These are phyloP conservation scores for Avena eriantha DNA, from an alignment of 176 grass and related monocot genomes.

Conservation along the genomic window DNA sequence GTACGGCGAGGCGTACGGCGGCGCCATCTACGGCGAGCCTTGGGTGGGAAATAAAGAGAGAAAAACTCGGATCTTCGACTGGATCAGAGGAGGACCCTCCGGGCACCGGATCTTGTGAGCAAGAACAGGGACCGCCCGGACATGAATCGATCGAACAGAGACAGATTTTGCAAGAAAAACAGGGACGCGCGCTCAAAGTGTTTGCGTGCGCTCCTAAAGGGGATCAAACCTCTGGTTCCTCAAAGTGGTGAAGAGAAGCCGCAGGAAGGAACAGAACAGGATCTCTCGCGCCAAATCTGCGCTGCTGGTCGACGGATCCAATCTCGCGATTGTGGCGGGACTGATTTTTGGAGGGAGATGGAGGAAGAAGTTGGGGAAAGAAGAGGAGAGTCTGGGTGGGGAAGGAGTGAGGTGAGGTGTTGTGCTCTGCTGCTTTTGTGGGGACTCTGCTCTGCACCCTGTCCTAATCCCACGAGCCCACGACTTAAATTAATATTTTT, in stretches of 20 bases:
- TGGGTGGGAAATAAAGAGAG: background rate
- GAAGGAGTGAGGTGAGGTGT: background rate
- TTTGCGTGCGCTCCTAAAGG: background rate
- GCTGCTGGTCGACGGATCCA: slow-evolving; percentile 19
- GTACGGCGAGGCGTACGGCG: slow-evolving; percentile 66
- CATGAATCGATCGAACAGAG: slow-evolving; percentile 18
- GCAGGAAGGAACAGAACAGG: background rate
- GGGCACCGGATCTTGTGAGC: slow-evolving; percentile 13
- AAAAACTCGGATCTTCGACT: slow-evolving; percentile 1
- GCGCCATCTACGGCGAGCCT: slow-evolving; percentile 45
- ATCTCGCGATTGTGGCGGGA: slow-evolving; percentile 22
- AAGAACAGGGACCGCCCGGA: background rate
- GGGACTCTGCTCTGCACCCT: background rate
- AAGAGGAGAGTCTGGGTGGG: background rate
- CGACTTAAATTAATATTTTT: background rate
- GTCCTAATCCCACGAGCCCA: background rate
- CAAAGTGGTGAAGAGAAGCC: background rate
- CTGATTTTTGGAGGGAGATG: slow-evolving; percentile 40
- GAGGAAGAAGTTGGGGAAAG: background rate
- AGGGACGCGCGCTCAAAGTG: background rate
- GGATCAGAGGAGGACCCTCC: background rate
- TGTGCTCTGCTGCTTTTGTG: background rate
- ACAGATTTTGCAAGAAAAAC: background rate
- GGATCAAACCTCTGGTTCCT: background rate
- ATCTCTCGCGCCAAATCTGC: background rate